Evolutionary conservation across 805 yeast genomes (phyloP), one percentile per base, ranked within the genome.

Genomic region (Gaillardinia entomophila): DNA sequence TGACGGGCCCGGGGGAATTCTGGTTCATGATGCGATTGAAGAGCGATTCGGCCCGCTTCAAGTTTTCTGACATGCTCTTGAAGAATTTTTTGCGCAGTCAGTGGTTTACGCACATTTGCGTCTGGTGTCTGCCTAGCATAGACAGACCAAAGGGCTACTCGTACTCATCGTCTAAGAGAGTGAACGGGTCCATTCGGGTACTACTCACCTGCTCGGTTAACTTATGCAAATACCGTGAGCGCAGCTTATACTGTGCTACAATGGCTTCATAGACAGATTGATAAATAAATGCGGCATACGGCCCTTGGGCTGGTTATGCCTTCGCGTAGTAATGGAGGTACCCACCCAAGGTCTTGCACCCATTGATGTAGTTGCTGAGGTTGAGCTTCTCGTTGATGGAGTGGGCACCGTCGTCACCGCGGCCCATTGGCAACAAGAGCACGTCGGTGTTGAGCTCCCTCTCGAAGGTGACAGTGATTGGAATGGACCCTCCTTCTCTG

Each of bases 391-490:
- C 99, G 57, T 92, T 92, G 51, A 92, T 88, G 15, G 96, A 87
- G 61, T 92, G 99, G 29, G 99, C 98, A 49, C 98, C 98, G 55
- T 92, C 99, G 58, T 92, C 97, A 46, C 98, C 98, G 66, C 94
- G 82, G 44, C 99, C 99, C 83, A 92, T 84, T 42, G 99, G 98
- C 49, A 92, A 75, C 52, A 92, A 71, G 42, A 92, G 70, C 22
- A 89, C 97, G 42, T 80, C 80, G 16, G 94, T 84, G 49, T 84
- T 79, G 52, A 92, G 73, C 55, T 78, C 79, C 51, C 88, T 73
- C 68, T 92, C 96, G 64, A 92, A 92, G 23, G 96, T 82, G 46
- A 92, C 64, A 15, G 99, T 90, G 58, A 92, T 89, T 43, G 99
- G 99, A 54, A 92, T 92, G 3, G 97, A 89, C 24, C 99, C 99